These are phyloP conservation scores for Leptographium galeiforme DNA, from an alignment of 2,329 filamentous ascomycete species.

Conservation along the genomic window DNA sequence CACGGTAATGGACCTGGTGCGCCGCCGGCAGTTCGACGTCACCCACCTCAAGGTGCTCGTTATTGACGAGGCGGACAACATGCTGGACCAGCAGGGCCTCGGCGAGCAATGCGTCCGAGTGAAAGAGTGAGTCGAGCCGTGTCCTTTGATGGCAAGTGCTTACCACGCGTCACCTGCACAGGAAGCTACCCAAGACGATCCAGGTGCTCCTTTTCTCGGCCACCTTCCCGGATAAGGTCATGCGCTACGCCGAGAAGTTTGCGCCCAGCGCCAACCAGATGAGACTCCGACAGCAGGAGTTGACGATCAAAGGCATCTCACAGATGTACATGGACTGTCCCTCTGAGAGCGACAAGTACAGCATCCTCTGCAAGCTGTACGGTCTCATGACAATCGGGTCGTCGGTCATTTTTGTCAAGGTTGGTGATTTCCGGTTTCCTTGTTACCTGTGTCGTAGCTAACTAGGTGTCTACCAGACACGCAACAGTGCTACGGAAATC, in stretches of 20 bases:
- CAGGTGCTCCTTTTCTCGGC: conserved; percentile 94
- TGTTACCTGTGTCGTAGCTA: neutral
- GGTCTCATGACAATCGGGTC: conserved; percentile 93
- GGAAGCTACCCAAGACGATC: conserved; percentile 57
- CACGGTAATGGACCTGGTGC: conserved; percentile 79
- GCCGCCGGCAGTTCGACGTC: conserved; percentile 59
- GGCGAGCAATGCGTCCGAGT: conserved; percentile 91
- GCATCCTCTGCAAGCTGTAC: conserved; percentile 81
- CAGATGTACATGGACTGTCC: conserved; percentile 96
- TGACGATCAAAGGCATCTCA: conserved; percentile 93
- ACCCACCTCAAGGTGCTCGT: conserved; percentile 68
- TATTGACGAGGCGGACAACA: conserved; percentile 95
- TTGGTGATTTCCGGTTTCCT: conserved; percentile 24
- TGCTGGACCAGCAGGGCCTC: conserved; percentile 90
- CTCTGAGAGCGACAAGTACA: conserved; percentile 70
- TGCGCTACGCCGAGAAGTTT: conserved; percentile 71
- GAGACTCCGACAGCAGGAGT: conserved; percentile 75
- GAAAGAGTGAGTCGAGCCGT: conserved; percentile 50
- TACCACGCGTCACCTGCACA: conserved; percentile 19
- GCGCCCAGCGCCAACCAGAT: conserved; percentile 78
- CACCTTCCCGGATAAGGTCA: conserved; percentile 77
- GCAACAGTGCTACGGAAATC: conserved; percentile 74
- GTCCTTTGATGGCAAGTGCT: neutral
- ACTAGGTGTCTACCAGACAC: conserved; percentile 44
- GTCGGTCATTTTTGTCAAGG: conserved; percentile 95